Evolutionary conservation across 495 filamentous ascomycete species (phyloP), one percentile per base, ranked within the genome.

Genomic region (Apodospora peruviana): DNA sequence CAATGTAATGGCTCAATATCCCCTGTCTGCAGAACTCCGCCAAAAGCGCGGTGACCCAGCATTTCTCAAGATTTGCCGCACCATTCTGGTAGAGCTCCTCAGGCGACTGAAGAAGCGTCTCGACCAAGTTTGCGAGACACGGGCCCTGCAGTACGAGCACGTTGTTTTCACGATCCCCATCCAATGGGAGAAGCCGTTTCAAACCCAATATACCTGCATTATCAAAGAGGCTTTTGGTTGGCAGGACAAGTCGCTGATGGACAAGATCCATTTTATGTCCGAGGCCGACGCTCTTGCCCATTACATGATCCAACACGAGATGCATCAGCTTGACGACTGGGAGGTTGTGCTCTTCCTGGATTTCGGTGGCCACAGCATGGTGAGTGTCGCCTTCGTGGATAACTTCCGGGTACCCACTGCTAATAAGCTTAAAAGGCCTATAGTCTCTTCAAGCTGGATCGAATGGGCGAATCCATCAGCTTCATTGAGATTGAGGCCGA

Each of bases 301-400:
- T 8, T 50, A 50, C 16, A 18, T 45, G n/a, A 50, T 50, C 7
- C n/a, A 23, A 5, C 3, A 44, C 4, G 40, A 36, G 10, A n/a
- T 17, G 23, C 10, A 17, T 9, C 16, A 50, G 29, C 48, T 50
- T 8, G n/a, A 35, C 3, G 41, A 45, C 24, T 51, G 48, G 41
- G 34, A 45, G 4, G 12, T 37, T 17, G 41, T 51, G 22, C 22
- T 51, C 7, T 51, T 51, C 34, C 41, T 51, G 11, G 48, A 51
- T 24, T 45, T 46, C 18, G 48, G 48, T 11, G 48, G 48, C 16
- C 48, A 45, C 20, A 39, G 41, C 17, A 51, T 45, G 48, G 32
- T 45, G 14, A 20, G 43, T 22, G 40, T 11, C 11, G 19, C 4
- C 19, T 4, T 16, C 25, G n/a, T 42, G n/a, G n/a, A n/a, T n/a